These are phyloP conservation scores for Tympanopsis confertula DNA, from an alignment of 2,329 filamentous ascomycete genomes.

Conservation along the genomic window DNA sequence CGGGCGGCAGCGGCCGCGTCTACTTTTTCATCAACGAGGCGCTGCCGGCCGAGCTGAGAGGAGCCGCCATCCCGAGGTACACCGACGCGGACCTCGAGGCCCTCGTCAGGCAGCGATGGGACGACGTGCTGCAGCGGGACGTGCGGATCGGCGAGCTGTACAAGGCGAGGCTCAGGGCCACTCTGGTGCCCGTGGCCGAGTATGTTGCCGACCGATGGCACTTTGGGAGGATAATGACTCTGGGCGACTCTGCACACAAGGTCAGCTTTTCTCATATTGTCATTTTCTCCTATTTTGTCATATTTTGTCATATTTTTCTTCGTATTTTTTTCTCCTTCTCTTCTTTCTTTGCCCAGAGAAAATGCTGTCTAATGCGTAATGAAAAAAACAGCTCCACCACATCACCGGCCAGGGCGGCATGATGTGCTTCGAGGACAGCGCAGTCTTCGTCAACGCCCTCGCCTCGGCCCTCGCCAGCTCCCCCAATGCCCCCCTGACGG, in stretches of 20 bases:
- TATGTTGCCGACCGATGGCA: not conserved
- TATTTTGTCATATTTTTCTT: too few species aligned
- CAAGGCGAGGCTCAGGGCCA: not conserved
- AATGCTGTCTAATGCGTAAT: too few species aligned
- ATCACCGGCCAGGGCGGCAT: not conserved
- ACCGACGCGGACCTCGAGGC: not conserved
- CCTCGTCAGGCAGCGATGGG: not conserved
- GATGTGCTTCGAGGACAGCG: not conserved
- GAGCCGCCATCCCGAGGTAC: not conserved
- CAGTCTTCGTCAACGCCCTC: not conserved
- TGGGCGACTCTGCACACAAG: not conserved
- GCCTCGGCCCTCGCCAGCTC: not conserved
- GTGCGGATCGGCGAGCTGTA: not conserved
- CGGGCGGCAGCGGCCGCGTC: conserved; percentile 3
- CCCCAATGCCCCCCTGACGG: not conserved
- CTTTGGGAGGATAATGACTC: not conserved
- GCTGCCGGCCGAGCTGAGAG: not conserved
- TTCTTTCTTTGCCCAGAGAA: too few species aligned
- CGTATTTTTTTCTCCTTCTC: too few species aligned
- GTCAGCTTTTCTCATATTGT: too few species aligned
- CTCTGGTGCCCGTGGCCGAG: not conserved
- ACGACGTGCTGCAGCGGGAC: not conserved
- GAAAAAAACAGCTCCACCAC: not conserved
- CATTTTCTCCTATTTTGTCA: too few species aligned
- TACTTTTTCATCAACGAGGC: conserved; percentile 5